These are phyloP conservation scores for Leishmania mexicana DNA, from an alignment of 208 protist genomes.

Conservation along the genomic window DNA sequence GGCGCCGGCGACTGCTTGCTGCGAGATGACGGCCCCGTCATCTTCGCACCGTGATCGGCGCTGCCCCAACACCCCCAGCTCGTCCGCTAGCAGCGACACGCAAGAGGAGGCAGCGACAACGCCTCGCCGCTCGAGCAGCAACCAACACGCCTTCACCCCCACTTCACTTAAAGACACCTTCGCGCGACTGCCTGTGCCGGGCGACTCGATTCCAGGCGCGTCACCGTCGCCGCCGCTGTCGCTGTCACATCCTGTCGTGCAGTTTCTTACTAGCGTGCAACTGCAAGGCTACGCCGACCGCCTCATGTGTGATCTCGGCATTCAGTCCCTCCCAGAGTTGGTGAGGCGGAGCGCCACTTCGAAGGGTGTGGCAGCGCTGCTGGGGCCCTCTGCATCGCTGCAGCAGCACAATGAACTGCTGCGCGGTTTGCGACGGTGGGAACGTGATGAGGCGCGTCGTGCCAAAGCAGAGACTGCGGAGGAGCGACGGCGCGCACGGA, in stretches of 20 bases:
- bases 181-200: background rate
- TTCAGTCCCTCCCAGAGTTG: slow-evolving; percentile 58
- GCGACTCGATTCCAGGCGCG: background rate
- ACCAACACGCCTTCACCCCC: background rate
- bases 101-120: slow-evolving; percentile 19
- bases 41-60: background rate
- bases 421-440: slow-evolving; percentile 54
- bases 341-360: slow-evolving; percentile 28
- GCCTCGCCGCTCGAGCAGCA: background rate
- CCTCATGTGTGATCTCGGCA: slow-evolving; percentile 38
- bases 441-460: slow-evolving; percentile 27
- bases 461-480: slow-evolving; percentile 12
- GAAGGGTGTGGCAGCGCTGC: slow-evolving; percentile 42
- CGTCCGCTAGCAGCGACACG: slow-evolving; percentile 7
- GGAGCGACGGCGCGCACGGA: slow-evolving; percentile 7
- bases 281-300: slow-evolving; percentile 73
- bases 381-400: slow-evolving; percentile 58
- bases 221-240: slow-evolving; percentile 13
- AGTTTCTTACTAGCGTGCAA: slow-evolving; percentile 72
- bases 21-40: background rate
- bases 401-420: slow-evolving; percentile 67
- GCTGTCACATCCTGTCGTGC: slow-evolving; percentile 65
- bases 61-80: background rate
- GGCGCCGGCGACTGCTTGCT: background rate
- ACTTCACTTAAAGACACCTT: background rate